Base-by-base conservation (phyloP, 495 filamentous ascomycete species). In the Hypoxylon intermedium region DNA sequence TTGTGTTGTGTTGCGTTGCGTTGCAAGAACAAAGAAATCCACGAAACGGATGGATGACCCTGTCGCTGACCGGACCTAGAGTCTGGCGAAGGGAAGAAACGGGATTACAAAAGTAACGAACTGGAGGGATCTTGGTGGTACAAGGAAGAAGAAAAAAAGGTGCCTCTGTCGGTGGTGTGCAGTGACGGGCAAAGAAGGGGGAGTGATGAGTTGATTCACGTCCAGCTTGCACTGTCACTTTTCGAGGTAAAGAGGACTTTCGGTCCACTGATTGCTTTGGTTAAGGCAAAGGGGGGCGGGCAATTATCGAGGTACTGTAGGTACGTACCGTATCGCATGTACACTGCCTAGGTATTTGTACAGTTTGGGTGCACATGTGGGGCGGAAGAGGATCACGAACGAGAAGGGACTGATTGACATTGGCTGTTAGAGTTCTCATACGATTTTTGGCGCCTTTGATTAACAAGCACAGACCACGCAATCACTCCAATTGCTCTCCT, bases 381-480 rank as follows among this genome's bases (percentile, higher is more conserved):
- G 52, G 52, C 59, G 12, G 16, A 13, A 20, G 20, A 51, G 31
- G 37, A 62, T 46, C 47, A 51, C 33, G 51, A 24, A 45, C 40
- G 11, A 49, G 12, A 13, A 18, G 26, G 19, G 24, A 9, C 21
- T 58, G 42, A 64, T 50, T 54, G 38, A 59, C 49, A 58, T 55
- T 58, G 55, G 45, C 31, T 65, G 61, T 65, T 65, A 65, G 51
- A 41, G 49, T 59, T 60, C 62, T 65, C 56, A 65, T 58, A 60
- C 52, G 56, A 60, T 48, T 55, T n/a, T 21, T 15, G 43, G 13
- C 56, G 45, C 38, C 49, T 56, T n/a, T 51, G 33, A 60, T 65
- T 65, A 65, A 65, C 62, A 65, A 28, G 55, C 62, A 60, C 62
- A 36, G 62, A 33, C 56, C 62, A 65, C 40, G 9, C 13, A 0